phyloP scores from a whole-genome alignment of 108 stramenopile species.

The Cyclotella atomus region DNA sequence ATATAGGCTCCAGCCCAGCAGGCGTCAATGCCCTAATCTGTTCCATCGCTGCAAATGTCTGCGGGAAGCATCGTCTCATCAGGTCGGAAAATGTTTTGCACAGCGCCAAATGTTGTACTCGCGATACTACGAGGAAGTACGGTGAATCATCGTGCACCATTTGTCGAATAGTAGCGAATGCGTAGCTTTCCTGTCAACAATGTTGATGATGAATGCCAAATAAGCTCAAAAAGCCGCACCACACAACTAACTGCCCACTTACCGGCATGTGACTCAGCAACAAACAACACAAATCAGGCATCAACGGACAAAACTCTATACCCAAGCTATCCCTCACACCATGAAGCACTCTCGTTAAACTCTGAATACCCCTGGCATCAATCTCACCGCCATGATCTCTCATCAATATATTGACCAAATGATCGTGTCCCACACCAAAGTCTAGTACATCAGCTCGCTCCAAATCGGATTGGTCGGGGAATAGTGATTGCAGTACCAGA shows the following conservation, averaged over 20 bases:
- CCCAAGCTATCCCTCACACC: constrained; percentile 45
- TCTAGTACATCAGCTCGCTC: constrained; percentile 44
- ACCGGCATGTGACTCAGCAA: constrained; percentile 50
- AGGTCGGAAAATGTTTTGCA: constrained; percentile 74
- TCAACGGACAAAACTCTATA: constrained; percentile 43
- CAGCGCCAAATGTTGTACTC: constrained; percentile 68
- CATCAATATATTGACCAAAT: constrained; percentile 41
- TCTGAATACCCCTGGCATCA: constrained; percentile 26
- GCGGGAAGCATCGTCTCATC: constrained; percentile 55
- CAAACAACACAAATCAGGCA: constrained; percentile 44
- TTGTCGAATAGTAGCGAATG: constrained; percentile 49
- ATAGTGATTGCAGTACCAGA: constrained; percentile 36
- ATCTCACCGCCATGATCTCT: constrained; percentile 37
- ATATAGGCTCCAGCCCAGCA: constrained; percentile 40
- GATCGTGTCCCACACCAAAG: constrained; percentile 44
- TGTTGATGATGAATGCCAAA: not conserved
- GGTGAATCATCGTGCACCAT: constrained; percentile 49
- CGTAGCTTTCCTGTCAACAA: constrained; percentile 40
- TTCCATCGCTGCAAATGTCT: constrained; percentile 45
- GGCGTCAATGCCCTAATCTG: constrained; percentile 53
- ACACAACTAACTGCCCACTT: too few relatives aligned
- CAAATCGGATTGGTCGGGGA: constrained; percentile 40
- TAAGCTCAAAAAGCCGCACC: not conserved
- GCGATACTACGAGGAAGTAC: constrained; percentile 65
- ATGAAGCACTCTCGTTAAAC: constrained; percentile 33